Percentiles rank a stretch among this genome's conserved stretches.
Conservation (phyloP, 139 green algal genomes). For the Chlamydomonas asymmetrica region DNA sequence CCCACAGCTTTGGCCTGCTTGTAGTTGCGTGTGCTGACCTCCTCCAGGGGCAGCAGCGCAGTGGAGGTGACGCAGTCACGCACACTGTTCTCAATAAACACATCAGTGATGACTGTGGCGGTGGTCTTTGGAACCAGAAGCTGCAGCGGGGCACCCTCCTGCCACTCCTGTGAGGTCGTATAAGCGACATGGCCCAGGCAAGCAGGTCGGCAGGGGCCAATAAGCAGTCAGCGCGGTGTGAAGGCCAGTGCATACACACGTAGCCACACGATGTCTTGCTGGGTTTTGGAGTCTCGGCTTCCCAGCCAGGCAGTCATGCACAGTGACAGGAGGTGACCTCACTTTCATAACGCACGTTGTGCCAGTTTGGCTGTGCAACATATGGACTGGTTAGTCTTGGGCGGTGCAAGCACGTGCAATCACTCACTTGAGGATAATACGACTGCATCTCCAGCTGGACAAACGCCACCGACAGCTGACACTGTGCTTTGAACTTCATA, state of each 20-base stretch:
- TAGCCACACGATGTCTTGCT: slow-evolving; percentile 16
- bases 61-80: slow-evolving; percentile 30
- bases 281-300: neutral
- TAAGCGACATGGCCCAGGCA: neutral
- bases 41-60: slow-evolving; percentile 43
- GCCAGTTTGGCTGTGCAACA: neutral
- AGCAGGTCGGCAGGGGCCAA: neutral
- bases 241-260: neutral
- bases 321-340: neutral
- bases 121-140: slow-evolving; percentile 45
- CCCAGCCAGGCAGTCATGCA: neutral
- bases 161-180: neutral
- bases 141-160: slow-evolving; percentile 15
- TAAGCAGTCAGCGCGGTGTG: neutral
- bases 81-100: slow-evolving; percentile 48
- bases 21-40: slow-evolving; percentile 31
- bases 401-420: no score
- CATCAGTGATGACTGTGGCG: slow-evolving; percentile 42
- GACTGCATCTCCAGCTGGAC: slow-evolving; percentile 30
- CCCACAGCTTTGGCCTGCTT: no score
- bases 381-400: neutral
- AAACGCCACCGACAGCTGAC: slow-evolving; percentile 39
- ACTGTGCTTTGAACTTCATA: slow-evolving; percentile 14
- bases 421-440: slow-evolving; percentile 27
- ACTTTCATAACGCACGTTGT: neutral